Percentiles rank a stretch among this genome's conserved stretches.
Evolutionary conservation across 352 stramenopile genomes (phyloP).

Genomic region (Phytopythium mirpurense): DNA sequence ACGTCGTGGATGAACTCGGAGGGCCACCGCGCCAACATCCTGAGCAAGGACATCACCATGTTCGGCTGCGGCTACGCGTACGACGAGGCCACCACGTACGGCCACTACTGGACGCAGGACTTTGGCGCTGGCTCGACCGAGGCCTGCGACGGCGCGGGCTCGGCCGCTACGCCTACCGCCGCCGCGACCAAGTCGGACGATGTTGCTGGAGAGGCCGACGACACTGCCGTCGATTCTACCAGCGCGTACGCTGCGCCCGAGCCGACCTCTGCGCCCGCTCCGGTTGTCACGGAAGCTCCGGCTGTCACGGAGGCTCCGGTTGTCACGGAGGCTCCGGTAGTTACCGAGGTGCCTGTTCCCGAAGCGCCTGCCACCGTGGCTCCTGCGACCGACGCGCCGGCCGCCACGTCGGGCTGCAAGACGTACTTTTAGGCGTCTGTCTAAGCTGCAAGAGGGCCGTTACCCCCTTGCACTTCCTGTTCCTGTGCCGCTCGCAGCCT

Average conservation of each 20-base stretch:
- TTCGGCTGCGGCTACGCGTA: slow-evolving; percentile 35
- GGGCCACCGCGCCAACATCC: slow-evolving; percentile 30
- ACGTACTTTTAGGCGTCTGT: slow-evolving; percentile 10
- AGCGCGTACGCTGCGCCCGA: neutral
- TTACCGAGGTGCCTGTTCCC: slow-evolving; percentile 1
- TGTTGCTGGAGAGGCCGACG: slow-evolving; percentile 14
- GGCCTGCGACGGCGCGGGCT: slow-evolving; percentile 16
- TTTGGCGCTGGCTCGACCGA: slow-evolving; percentile 15
- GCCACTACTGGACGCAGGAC: slow-evolving; percentile 36
- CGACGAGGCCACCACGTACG: slow-evolving; percentile 14
- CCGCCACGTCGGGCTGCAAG: slow-evolving; percentile 15
- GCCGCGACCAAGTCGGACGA: slow-evolving; percentile 10
- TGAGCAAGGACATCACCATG: slow-evolving; percentile 29
- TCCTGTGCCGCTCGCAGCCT: slow-evolving; percentile 1
- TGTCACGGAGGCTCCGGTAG: neutral
- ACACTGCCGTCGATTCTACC: neutral
- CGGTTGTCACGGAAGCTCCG: slow-evolving; percentile 1
- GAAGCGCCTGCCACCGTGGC: neutral
- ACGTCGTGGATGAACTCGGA: slow-evolving; percentile 36
- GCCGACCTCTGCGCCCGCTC: slow-evolving; percentile 12
- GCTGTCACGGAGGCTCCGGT: slow-evolving; percentile 6
- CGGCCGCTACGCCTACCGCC: slow-evolving; percentile 3
- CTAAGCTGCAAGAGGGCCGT: neutral
- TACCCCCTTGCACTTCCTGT: neutral
- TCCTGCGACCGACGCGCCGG: neutral